Conservation (phyloP, 2,329 filamentous ascomycete genomes). For the Trichoderma breve region DNA sequence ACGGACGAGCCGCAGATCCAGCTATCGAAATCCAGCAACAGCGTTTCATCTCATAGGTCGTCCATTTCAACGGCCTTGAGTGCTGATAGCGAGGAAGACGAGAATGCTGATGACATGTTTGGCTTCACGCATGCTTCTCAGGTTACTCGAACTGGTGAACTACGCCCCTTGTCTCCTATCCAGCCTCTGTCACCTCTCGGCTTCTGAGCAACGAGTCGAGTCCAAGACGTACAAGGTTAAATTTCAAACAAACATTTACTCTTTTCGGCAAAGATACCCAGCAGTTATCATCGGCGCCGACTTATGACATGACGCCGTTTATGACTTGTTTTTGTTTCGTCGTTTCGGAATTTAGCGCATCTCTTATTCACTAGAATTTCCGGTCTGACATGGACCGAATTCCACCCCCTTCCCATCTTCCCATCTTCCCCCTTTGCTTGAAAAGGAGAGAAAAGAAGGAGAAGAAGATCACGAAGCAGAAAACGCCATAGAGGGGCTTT, state of each 20-base stretch:
- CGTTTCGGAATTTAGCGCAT: conserved; percentile 16
- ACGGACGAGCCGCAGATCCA: conserved; percentile 45
- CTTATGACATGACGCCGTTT: conserved; percentile 37
- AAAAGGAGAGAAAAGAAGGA: background rate
- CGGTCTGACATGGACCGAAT: background rate
- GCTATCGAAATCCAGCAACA: conserved; percentile 43
- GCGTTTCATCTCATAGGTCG: conserved; percentile 42
- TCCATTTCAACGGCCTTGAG: conserved; percentile 47
- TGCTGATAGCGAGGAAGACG: conserved; percentile 41
- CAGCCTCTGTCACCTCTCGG: conserved; percentile 63
- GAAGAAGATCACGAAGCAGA: background rate
- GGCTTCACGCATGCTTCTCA: conserved; percentile 24
- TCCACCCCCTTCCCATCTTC: too few relatives aligned
- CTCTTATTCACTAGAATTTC: conserved; percentile 6
- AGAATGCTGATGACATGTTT: background rate
- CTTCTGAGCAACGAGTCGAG: conserved; percentile 40
- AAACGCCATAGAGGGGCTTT: background rate
- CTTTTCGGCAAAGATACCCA: conserved; percentile 20
- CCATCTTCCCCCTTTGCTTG: background rate
- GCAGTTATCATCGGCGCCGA: conserved; percentile 24
- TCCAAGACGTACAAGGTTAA: background rate
- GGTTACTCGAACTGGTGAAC: conserved; percentile 34
- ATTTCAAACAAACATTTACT: background rate
- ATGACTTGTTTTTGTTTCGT: conserved; percentile 29
- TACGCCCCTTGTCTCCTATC: conserved; percentile 62